Percentiles rank a stretch among this genome's conserved stretches.
Evolutionary conservation across 2,329 filamentous ascomycete species (phyloP).

Genomic region (Tolypocladium sp.): DNA sequence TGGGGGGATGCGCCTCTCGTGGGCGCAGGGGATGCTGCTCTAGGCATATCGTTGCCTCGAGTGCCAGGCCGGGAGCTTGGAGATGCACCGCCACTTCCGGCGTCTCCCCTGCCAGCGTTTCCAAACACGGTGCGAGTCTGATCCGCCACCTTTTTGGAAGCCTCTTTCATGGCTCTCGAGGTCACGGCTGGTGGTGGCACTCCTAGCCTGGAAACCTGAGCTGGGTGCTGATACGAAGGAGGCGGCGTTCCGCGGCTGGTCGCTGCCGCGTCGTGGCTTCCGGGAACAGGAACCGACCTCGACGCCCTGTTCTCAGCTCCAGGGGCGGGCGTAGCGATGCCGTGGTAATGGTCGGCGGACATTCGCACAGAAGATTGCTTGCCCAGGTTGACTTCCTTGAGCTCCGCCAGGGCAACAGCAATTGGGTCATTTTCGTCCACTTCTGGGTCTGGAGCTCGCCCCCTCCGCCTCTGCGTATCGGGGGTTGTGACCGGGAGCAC

Average conservation of each 20-base stretch:
- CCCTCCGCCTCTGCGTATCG: constrained; percentile 41
- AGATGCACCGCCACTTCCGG: constrained; percentile 19
- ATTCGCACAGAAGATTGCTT: constrained; percentile 78
- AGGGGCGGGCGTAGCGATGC: constrained; percentile 75
- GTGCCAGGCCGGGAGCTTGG: constrained; percentile 47
- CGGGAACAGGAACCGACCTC: constrained; percentile 50
- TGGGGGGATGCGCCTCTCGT: constrained; percentile 55
- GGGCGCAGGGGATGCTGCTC: constrained; percentile 60
- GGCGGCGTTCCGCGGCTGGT: constrained; percentile 69
- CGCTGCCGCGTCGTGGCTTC: constrained; percentile 34
- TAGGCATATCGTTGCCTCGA: constrained; percentile 48
- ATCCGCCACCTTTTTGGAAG: constrained; percentile 77
- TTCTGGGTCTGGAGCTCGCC: constrained; percentile 22
- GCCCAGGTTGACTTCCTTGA: constrained; percentile 68
- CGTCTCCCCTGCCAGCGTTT: constrained; percentile 22
- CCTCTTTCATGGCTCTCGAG: constrained; percentile 89
- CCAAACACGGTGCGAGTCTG: constrained; percentile 76
- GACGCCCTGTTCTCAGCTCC: constrained; percentile 31
- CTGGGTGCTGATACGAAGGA: constrained; percentile 67
- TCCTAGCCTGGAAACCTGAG: constrained; percentile 66
- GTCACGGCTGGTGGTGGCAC: constrained; percentile 90
- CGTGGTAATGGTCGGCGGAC: constrained; percentile 92
- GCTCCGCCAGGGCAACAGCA: constrained; percentile 80
- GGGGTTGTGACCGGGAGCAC: constrained; percentile 86
- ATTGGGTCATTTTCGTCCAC: constrained; percentile 74